Base-by-base conservation (phyloP, 1,139 yeast species). In the Candida mesenterica region DNA sequence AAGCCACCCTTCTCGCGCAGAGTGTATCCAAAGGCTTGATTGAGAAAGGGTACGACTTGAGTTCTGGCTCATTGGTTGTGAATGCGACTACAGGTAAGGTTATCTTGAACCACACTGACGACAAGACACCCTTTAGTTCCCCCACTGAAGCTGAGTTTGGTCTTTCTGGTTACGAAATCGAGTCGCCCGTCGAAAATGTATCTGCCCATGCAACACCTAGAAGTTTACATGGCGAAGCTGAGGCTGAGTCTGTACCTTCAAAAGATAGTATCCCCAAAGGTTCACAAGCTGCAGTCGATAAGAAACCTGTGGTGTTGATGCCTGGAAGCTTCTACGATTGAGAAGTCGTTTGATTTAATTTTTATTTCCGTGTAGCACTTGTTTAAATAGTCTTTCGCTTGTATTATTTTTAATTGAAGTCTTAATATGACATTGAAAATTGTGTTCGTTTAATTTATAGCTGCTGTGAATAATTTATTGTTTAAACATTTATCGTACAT, bases 1-100 rank as follows among this genome's bases (percentile, higher is more conserved):
- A 53, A 18, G 71, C 72, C 4, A 60, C 66, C 7, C 54, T 46
- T 33, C 51, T 65, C 27, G 72, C 72, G 10, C 60, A 61, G 31
- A 52, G 55, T 29, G 65, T 70, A 1, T 55, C 69, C n/a, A 55
- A 55, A 33, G 62, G 60, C 36, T 54, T 66, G 34, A 52, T 57
- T 32, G 52, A 51, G 14, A 53, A 61, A 40, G 71, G 71, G 4
- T 63, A 61, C 18, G 70, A 65, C 37, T 56, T 65, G 44, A 42
- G 55, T 10, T 46, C 58, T n/a, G 69, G 70, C 3, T 63, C 62
- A 42, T 48, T 66, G 35, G 61, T 64, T 8, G 55, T 65, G 31
- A 59, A 65, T 44, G 61, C 70, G 31, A 57, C 57, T 33, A 62
- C 66, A 20, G 37, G 37, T 13, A 14, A 18, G 9, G 27, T 34